Evolutionary conservation across 2,329 filamentous ascomycete genomes (phyloP).

Genomic region (Colletotrichum lindemuthianum): DNA sequence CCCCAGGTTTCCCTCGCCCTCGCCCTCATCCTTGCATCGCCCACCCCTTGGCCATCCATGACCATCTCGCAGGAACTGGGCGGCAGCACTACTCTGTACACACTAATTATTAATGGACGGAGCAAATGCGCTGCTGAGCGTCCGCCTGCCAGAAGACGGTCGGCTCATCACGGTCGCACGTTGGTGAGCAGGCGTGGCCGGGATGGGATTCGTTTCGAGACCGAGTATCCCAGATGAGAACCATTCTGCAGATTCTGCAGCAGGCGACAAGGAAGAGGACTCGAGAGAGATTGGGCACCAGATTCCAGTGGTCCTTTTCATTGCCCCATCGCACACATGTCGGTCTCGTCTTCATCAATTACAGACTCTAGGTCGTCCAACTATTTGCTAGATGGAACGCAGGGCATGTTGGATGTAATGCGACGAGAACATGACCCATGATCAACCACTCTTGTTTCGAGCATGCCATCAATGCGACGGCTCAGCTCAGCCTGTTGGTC

Average conservation of each 20-base stretch:
- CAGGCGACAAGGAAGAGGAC: background rate
- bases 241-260: slow-evolving; percentile 14
- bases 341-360: background rate
- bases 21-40: slow-evolving; percentile 16
- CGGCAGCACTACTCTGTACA: no score
- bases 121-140: no score
- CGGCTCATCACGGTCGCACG: no score
- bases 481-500: background rate
- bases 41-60: slow-evolving; percentile 26
- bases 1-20: slow-evolving; percentile 29
- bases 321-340: slow-evolving; percentile 20
- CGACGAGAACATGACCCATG: background rate
- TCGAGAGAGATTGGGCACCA: slow-evolving; percentile 11
- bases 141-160: no score
- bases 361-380: no score
- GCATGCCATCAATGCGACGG: slow-evolving; percentile 23
- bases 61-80: background rate
- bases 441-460: slow-evolving; percentile 24
- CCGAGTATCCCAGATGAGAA: slow-evolving; percentile 1
- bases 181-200: no score
- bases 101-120: no score
- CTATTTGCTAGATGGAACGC: no score
- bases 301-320: no score
- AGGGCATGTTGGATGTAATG: no score
- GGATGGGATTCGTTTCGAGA: slow-evolving; percentile 17